Evolutionary conservation across 2,329 filamentous ascomycete genomes (phyloP), one percentile per base, ranked within the genome.

Genomic region (Diaporthe nobilis): DNA sequence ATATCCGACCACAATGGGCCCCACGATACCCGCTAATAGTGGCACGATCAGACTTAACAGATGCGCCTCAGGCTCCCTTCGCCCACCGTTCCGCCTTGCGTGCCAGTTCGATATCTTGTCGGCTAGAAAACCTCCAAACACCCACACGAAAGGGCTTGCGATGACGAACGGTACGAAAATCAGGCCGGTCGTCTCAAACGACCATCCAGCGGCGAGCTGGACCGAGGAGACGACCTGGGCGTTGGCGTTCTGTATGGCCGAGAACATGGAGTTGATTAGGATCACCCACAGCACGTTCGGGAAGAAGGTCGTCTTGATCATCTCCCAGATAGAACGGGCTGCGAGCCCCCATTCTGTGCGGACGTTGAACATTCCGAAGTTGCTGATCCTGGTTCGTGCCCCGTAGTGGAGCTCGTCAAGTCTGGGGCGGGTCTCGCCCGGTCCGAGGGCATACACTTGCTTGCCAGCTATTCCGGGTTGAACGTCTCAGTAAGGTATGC

Each of bases 81-180:
- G 73, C 15, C 80, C 80, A 67, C 77, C 77, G 39, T 78, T 75
- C 25, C 75, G 74, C 31, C 73, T 68, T 15, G 80, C 77, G 61
- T 81, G 76, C 63, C 63, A 73, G 67, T 80, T 78, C 44, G 78
- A 78, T 58, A 80, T 34, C 61, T 72, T 81, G 77, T 85, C 84
- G 31, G 84, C 81, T 9, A 83, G 71, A 42, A 79, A 83, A 3
- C 84, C 84, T 3, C 83, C 83, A 3, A 82, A 79, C 17, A 84
- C 73, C 25, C 78, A 79, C 20, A 78, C 76, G 4, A 79, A 76
- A 2, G 78, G 78, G 31, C 63, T 77, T 13, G 78, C 78, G 22
- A 75, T 53, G 53, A 79, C 73, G 31, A 78, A 44, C 31, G 81
- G 79, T 1, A 82, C 53, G 53, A 80, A 78, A 4, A 77, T 77